These are phyloP conservation scores for Voacanga thouarsii DNA, from an alignment of 257 asterid genomes.

Conservation along the genomic window DNA sequence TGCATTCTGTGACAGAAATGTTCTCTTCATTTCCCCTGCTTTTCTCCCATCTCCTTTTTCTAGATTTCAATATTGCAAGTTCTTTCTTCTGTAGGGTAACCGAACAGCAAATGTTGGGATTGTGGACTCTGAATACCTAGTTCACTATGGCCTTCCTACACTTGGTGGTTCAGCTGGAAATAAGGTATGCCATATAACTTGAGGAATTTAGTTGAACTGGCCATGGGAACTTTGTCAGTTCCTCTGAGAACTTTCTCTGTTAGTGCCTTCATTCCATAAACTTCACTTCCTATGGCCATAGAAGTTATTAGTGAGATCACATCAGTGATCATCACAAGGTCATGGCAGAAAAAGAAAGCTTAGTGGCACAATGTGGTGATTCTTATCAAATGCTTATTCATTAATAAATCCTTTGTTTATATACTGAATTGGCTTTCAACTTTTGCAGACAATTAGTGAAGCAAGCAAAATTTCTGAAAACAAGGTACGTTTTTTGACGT, in stretches of 20 bases:
- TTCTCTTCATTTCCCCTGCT: neutral
- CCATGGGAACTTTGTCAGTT: neutral
- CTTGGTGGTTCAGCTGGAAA: constrained; percentile 55
- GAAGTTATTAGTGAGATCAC: neutral
- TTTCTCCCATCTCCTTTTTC: neutral
- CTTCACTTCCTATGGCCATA: neutral
- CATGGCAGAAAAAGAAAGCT: neutral
- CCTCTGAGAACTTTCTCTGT: neutral
- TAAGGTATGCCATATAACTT: constrained; percentile 15
- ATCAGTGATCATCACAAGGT: neutral
- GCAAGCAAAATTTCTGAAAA: constrained; percentile 4
- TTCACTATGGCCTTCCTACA: constrained; percentile 66
- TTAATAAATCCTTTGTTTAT: neutral
- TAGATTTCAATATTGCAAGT: neutral
- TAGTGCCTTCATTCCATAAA: neutral
- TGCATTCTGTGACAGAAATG: neutral
- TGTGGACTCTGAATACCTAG: constrained; percentile 66
- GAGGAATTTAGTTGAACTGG: neutral
- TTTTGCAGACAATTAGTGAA: constrained; percentile 8
- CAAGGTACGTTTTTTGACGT: constrained; percentile 6
- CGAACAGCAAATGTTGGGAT: constrained; percentile 55
- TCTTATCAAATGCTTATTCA: neutral
- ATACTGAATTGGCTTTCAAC: neutral
- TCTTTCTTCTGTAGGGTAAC: constrained; percentile 42
- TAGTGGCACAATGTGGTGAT: neutral